Percentiles rank a stretch among this genome's conserved stretches.
These are phyloP conservation scores for Annulohypoxylon nitens DNA, from an alignment of 495 filamentous ascomycete genomes.

Conservation along the genomic window DNA sequence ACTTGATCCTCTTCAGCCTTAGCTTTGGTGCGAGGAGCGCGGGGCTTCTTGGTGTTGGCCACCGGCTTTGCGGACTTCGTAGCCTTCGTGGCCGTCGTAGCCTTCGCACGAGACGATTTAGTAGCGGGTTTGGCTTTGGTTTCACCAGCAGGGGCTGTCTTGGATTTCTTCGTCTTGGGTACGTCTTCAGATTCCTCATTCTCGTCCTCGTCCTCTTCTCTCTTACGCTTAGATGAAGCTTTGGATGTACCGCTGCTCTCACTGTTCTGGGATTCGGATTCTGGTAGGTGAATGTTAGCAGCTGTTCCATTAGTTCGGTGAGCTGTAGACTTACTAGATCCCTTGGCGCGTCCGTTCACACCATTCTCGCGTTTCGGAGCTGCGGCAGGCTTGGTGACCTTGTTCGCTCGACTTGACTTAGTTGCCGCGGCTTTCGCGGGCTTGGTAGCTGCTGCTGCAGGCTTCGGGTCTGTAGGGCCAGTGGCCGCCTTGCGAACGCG, in stretches of 20 bases:
- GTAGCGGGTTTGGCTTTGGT: background rate
- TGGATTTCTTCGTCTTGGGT: slow-evolving; percentile 43
- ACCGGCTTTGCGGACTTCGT: background rate
- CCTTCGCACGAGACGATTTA: background rate
- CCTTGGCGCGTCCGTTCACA: background rate
- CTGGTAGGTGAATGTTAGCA: background rate
- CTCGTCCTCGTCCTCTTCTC: slow-evolving; percentile 19
- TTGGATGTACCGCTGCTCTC: background rate
- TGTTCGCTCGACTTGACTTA: background rate
- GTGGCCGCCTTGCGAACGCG: slow-evolving; percentile 23
- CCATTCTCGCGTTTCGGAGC: slow-evolving; percentile 9
- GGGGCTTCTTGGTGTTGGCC: background rate
- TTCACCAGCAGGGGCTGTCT: background rate
- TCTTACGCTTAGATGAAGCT: slow-evolving; percentile 42
- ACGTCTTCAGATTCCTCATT: slow-evolving; percentile 2
- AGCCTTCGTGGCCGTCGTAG: slow-evolving; percentile 16
- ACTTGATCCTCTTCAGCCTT: background rate
- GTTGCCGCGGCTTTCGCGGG: slow-evolving; percentile 12
- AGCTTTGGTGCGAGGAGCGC: background rate
- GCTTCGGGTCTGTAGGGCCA: slow-evolving; percentile 14
- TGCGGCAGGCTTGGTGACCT: slow-evolving; percentile 3
- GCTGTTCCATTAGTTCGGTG: background rate
- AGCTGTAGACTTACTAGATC: background rate
- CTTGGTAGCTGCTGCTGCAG: slow-evolving; percentile 4
- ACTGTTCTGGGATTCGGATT: background rate